phyloP scores from a whole-genome alignment of 2,329 filamentous ascomycete genomes.

The Simplicillium sp. region DNA sequence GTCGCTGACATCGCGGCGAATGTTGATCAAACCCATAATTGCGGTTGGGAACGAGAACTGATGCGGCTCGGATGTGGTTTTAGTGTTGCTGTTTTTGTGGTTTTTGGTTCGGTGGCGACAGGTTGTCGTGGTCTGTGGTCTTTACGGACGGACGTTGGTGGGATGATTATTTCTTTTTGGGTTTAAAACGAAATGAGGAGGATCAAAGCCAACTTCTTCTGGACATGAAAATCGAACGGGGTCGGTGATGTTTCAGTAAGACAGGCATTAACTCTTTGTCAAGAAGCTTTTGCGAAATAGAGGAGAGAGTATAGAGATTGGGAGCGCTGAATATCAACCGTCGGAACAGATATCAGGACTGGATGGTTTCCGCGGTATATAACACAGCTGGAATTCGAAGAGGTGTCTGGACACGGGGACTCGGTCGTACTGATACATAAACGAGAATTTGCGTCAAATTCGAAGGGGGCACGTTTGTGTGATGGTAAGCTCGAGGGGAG shows the following conservation, averaged over 20 bases:
- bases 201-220: slow-evolving; percentile 46
- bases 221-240: slow-evolving; percentile 42
- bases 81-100: neutral
- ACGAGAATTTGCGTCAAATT: slow-evolving; percentile 48
- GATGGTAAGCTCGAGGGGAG: neutral
- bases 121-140: neutral
- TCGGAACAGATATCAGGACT: slow-evolving; percentile 82
- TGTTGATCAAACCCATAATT: slow-evolving; percentile 96
- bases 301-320: slow-evolving; percentile 12
- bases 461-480: slow-evolving; percentile 6
- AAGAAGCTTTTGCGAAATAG: too few species aligned
- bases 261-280: slow-evolving; percentile 48
- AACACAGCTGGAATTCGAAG: slow-evolving; percentile 94
- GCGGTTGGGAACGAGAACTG: slow-evolving; percentile 23
- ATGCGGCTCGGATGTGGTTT: slow-evolving; percentile 2
- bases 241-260: slow-evolving; percentile 35
- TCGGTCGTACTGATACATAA: slow-evolving; percentile 97
- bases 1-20: slow-evolving; percentile 95
- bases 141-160: slow-evolving; percentile 1
- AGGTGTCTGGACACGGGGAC: slow-evolving; percentile 91
- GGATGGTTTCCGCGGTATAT: slow-evolving; percentile 90
- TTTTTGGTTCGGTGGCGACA: neutral
- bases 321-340: slow-evolving; percentile 57
- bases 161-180: neutral
- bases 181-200: slow-evolving; percentile 14